Conservation (phyloP, 495 filamentous ascomycete species). For the Neohortaea acidophila region DNA sequence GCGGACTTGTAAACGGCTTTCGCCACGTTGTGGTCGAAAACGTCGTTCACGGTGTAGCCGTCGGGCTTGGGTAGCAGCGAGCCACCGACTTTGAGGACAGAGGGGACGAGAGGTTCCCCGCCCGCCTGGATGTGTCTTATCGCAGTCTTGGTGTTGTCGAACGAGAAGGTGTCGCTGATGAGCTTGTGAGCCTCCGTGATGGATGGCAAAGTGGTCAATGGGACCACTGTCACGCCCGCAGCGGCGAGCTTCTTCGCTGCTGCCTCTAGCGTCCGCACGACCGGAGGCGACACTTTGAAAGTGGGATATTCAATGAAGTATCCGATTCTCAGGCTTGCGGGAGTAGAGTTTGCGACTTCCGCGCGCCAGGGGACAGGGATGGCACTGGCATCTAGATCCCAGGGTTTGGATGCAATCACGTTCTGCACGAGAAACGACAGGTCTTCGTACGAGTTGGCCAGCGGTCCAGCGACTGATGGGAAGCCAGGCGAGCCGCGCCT, state of each 20-base stretch:
- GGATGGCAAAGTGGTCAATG: neutral
- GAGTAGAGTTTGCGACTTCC: neutral
- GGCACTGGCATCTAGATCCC: slow-evolving; percentile 8
- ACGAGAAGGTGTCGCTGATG: neutral
- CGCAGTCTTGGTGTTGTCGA: neutral
- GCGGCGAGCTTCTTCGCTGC: slow-evolving; percentile 23
- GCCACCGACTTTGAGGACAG: neutral
- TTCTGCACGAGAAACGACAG: slow-evolving; percentile 45
- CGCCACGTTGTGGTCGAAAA: neutral
- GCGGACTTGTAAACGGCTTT: neutral
- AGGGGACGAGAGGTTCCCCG: neutral
- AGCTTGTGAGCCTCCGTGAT: neutral
- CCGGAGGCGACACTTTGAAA: slow-evolving; percentile 54
- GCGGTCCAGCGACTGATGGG: slow-evolving; percentile 45
- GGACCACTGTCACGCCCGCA: neutral
- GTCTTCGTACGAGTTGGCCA: slow-evolving; percentile 35
- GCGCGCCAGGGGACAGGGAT: slow-evolving; percentile 13
- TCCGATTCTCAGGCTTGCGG: slow-evolving; percentile 29
- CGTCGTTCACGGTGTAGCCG: neutral
- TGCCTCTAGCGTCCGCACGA: slow-evolving; percentile 41
- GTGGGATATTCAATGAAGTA: slow-evolving; percentile 55
- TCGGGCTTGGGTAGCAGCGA: neutral
- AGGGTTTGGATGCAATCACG: slow-evolving; percentile 6
- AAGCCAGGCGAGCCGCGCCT: slow-evolving; percentile 26
- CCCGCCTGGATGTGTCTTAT: neutral